Evolutionary conservation across 2,329 filamentous ascomycete species (phyloP), one percentile per base, ranked within the genome.

Genomic region (Aspergillus unguis): DNA sequence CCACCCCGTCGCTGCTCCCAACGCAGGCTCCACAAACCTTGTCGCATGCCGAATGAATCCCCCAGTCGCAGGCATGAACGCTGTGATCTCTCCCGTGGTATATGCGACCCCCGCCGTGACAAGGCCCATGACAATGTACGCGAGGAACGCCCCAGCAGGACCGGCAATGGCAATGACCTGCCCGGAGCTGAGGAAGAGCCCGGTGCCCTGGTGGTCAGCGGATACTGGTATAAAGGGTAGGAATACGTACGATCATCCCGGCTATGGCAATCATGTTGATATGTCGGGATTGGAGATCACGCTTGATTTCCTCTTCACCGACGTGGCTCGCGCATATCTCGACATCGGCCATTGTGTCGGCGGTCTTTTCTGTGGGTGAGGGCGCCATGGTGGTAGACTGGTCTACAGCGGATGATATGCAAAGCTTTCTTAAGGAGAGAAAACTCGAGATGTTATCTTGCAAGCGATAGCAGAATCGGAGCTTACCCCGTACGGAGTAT

Each of bases 221-320:
- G 10, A 27, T 42, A 42, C 25, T 10, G 38, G 28, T 11, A 5
- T 6, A 6, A 27, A 9, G 7, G 4, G 2, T 41, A 17, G 25
- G 2, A 27, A n/a, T 27, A 10, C 38, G 7, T 27, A 42, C 38
- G 35, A 72, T 68, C 4, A 66, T 70, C 29, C 71, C 69, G 2
- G 69, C 69, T 23, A 73, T 57, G 10, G 70, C 67, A 42, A 72
- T 71, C 67, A 72, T 71, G 52, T 69, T 65, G 45, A 70, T 69
- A 31, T 70, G 67, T 6, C 67, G 61, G 31, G 17, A 26, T 17
- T 45, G 31, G n/a, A 45, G 43, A 17, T 45, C 23, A 2, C 43
- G 43, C 17, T 27, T 45, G 25, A 36, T 45, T 29, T 45, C 31
- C 17, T 26, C 23, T 5, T 36, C 11, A 23, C 10, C 9, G n/a